Evolutionary conservation across 1,284 basidiomycete genomes (phyloP).

Genomic region (Earliella scabrosa): DNA sequence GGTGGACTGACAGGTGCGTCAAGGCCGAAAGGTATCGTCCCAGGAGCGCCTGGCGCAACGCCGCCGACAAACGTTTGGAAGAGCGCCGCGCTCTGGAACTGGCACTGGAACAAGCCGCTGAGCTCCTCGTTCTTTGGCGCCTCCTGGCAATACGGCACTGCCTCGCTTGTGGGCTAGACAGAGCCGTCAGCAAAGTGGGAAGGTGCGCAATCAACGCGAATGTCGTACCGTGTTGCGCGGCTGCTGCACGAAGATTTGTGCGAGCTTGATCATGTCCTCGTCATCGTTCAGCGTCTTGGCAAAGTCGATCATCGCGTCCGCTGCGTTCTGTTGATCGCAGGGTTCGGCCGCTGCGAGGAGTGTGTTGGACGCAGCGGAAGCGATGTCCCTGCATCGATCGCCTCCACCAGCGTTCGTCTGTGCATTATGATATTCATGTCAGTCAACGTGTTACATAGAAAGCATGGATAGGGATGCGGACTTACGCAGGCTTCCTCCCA

Average conservation of each 20-base stretch:
- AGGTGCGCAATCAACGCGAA: too few relatives aligned
- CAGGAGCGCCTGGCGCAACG: slow-evolving; percentile 31
- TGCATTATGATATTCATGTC: slow-evolving; percentile 25
- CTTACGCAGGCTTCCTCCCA: slow-evolving; percentile 40
- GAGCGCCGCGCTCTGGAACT: slow-evolving; percentile 40
- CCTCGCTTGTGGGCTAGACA: slow-evolving; percentile 38
- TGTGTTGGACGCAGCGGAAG: slow-evolving; percentile 52
- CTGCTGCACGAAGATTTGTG: slow-evolving; percentile 66
- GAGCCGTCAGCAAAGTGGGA: neutral
- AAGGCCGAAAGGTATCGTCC: slow-evolving; percentile 43
- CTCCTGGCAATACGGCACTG: slow-evolving; percentile 43
- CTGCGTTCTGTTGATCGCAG: slow-evolving; percentile 65
- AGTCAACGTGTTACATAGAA: neutral
- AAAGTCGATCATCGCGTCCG: slow-evolving; percentile 62
- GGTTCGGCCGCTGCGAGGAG: slow-evolving; percentile 54
- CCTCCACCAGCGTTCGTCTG: slow-evolving; percentile 51
- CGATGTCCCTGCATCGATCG: slow-evolving; percentile 54
- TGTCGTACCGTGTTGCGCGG: slow-evolving; percentile 49
- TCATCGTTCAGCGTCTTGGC: slow-evolving; percentile 58
- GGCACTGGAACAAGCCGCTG: slow-evolving; percentile 45
- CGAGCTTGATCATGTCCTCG: slow-evolving; percentile 56
- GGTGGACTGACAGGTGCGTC: slow-evolving; percentile 36
- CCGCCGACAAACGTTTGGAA: slow-evolving; percentile 37
- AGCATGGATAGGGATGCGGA: neutral
- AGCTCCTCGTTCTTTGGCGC: slow-evolving; percentile 45